phyloP scores from a whole-genome alignment of 2,329 filamentous ascomycete species.

The Fusarium compactum region DNA sequence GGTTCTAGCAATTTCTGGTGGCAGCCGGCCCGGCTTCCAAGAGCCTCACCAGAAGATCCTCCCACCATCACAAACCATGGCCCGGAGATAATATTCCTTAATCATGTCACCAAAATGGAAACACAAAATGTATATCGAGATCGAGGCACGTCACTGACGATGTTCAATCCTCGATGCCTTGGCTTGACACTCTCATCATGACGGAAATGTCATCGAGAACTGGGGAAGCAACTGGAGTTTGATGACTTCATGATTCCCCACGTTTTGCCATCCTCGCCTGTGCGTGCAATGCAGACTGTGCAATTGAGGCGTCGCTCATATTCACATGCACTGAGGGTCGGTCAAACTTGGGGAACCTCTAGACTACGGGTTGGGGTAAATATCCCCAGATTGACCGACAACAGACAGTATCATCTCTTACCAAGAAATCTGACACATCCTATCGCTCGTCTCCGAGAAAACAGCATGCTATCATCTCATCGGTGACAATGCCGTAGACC shows the following conservation, averaged over 20 bases:
- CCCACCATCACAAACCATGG: conserved; percentile 23
- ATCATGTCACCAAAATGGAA: conserved; percentile 21
- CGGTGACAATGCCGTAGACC: conserved; percentile 11
- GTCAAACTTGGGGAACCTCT: background rate
- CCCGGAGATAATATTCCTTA: conserved; percentile 36
- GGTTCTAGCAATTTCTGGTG: conserved; percentile 40
- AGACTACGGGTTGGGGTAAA: conserved; percentile 8
- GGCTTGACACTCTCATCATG: conserved; percentile 19
- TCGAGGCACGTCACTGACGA: conserved; percentile 43
- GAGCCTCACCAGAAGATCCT: conserved; percentile 34
- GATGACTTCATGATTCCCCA: conserved; percentile 45
- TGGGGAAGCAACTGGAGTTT: conserved; percentile 41
- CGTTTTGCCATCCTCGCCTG: conserved; percentile 17
- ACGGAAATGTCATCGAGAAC: conserved; percentile 11
- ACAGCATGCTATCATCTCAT: conserved; percentile 1
- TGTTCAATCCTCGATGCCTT: conserved; percentile 19
- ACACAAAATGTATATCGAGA: conserved; percentile 16
- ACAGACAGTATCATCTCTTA: background rate
- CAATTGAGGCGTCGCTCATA: background rate
- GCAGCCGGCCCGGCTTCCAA: conserved; percentile 44
- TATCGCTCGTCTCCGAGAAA: conserved; percentile 7
- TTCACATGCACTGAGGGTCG: background rate
- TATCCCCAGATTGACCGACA: conserved; percentile 10
- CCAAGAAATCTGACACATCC: conserved; percentile 21
- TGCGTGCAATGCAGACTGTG: background rate